These are phyloP conservation scores for Pseudozyma sp. DNA, from an alignment of 1,284 basidiomycete genomes.

Conservation along the genomic window DNA sequence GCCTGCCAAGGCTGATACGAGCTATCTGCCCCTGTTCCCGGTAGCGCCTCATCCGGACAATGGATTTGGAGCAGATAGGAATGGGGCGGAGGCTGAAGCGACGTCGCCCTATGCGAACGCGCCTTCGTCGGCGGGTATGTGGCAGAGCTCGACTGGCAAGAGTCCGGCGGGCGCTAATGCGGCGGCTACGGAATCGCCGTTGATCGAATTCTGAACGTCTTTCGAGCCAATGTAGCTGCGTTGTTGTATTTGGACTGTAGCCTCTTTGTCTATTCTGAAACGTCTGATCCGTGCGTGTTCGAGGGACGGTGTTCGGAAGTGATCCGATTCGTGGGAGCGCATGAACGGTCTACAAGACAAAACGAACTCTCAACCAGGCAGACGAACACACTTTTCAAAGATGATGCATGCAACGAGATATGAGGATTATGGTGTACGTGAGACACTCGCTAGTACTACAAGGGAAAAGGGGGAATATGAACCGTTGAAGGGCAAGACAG, in stretches of 20 bases:
- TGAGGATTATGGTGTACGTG: conserved; percentile 11
- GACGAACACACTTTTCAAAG: too few species aligned
- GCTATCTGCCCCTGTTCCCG: conserved; percentile 46
- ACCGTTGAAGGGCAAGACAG: conserved; percentile 30
- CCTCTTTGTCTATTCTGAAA: too few species aligned
- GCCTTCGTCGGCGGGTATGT: conserved; percentile 51
- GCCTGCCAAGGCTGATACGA: conserved; percentile 25
- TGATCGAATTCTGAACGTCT: conserved; percentile 43
- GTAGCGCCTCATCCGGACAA: conserved; percentile 51
- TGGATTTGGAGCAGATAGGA: conserved; percentile 21
- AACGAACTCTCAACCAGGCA: too few species aligned
- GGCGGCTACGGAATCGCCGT: conserved; percentile 32
- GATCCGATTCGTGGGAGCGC: too few species aligned
- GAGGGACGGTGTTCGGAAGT: too few species aligned
- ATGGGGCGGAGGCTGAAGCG: conserved; percentile 25
- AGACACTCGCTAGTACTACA: conserved; percentile 47
- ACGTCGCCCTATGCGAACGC: conserved; percentile 39
- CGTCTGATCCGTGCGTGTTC: too few species aligned
- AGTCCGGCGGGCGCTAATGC: conserved; percentile 12
- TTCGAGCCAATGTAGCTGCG: too few species aligned
- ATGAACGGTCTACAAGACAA: too few species aligned
- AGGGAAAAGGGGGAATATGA: conserved; percentile 3
- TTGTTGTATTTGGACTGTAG: not conserved
- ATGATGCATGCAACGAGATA: conserved; percentile 6
- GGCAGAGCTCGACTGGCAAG: conserved; percentile 43